phyloP scores from a whole-genome alignment of 1,284 basidiomycete species.

The Ganoderma lucidum region DNA sequence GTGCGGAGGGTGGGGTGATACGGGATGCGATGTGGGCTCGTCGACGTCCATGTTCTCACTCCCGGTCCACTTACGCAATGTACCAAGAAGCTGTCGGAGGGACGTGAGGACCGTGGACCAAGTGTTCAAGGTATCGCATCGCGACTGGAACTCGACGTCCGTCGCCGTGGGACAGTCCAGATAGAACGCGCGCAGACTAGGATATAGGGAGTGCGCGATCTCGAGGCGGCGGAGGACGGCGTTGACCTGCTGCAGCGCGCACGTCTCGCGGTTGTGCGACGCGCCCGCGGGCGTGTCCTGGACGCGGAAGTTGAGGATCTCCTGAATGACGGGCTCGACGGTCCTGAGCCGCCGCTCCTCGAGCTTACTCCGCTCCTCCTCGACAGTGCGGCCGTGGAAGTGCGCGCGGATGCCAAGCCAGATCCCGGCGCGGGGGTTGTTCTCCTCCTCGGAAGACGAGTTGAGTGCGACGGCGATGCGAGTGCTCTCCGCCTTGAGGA shows the following conservation, averaged over 20 bases:
- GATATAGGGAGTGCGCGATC: conserved; percentile 88
- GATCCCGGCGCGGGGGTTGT: conserved; percentile 71
- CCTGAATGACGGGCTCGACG: conserved; percentile 86
- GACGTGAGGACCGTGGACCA: conserved; percentile 89
- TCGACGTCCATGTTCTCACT: conserved; percentile 90
- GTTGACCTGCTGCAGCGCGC: conserved; percentile 77
- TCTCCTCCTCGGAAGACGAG: conserved; percentile 73
- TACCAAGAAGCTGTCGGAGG: conserved; percentile 78
- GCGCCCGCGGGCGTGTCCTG: conserved; percentile 49
- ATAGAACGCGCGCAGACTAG: conserved; percentile 82
- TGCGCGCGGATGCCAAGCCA: conserved; percentile 95
- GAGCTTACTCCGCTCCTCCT: conserved; percentile 84
- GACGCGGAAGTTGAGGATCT: conserved; percentile 80
- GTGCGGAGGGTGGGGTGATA: conserved; percentile 25
- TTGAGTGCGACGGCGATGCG: conserved; percentile 82
- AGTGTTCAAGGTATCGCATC: conserved; percentile 87
- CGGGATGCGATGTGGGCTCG: conserved; percentile 58
- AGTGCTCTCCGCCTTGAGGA: conserved; percentile 92
- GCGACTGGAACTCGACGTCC: conserved; percentile 73
- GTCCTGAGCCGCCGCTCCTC: conserved; percentile 84
- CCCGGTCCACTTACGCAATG: conserved; percentile 91
- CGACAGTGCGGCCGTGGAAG: conserved; percentile 80
- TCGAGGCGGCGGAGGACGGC: conserved; percentile 83
- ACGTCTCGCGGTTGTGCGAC: conserved; percentile 51
- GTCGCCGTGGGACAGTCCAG: conserved; percentile 78